Percentiles rank a stretch among this genome's conserved stretches.
Conservation (phyloP, 2,329 filamentous ascomycete genomes). For the Fusarium compactum region DNA sequence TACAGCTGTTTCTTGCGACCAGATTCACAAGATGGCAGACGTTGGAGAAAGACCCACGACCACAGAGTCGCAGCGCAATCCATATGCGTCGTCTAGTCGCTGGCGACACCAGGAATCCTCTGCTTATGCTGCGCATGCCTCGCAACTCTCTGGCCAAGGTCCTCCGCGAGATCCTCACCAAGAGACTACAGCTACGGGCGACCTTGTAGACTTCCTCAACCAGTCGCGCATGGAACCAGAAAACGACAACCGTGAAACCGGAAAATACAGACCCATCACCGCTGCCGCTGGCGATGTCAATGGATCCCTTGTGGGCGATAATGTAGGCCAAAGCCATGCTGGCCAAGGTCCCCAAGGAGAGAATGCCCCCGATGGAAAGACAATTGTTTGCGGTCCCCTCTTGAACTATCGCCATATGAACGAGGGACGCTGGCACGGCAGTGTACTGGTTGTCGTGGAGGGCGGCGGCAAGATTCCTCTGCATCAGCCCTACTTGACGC, state of each 20-base stretch:
- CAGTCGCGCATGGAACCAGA: conserved; percentile 62
- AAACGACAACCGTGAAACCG: conserved; percentile 49
- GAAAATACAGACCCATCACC: conserved; percentile 62
- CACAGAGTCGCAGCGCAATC: conserved; percentile 58
- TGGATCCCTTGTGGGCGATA: conserved; percentile 14
- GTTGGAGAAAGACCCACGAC: conserved; percentile 38
- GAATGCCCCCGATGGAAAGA: conserved; percentile 60
- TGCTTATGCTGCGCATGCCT: conserved; percentile 65
- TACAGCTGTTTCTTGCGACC: background rate
- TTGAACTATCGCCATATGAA: conserved; percentile 84
- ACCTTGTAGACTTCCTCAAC: conserved; percentile 69
- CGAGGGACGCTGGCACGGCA: conserved; percentile 82
- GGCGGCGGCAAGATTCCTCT: conserved; percentile 73
- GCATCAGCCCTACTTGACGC: conserved; percentile 68
- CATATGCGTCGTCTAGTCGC: conserved; percentile 66
- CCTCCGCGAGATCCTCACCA: conserved; percentile 48
- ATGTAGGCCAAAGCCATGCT: conserved; percentile 49
- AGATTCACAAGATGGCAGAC: conserved; percentile 40
- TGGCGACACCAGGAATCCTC: conserved; percentile 75
- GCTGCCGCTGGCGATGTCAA: conserved; percentile 52
- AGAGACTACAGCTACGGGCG: conserved; percentile 59
- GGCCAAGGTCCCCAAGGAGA: conserved; percentile 24
- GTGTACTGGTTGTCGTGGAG: conserved; percentile 83
- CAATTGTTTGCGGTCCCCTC: conserved; percentile 78
- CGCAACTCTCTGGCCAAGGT: conserved; percentile 43